Evolutionary conservation across 257 asterid species (phyloP), one percentile per base, ranked within the genome.

Genomic region (Craterostigma plantagineum): DNA sequence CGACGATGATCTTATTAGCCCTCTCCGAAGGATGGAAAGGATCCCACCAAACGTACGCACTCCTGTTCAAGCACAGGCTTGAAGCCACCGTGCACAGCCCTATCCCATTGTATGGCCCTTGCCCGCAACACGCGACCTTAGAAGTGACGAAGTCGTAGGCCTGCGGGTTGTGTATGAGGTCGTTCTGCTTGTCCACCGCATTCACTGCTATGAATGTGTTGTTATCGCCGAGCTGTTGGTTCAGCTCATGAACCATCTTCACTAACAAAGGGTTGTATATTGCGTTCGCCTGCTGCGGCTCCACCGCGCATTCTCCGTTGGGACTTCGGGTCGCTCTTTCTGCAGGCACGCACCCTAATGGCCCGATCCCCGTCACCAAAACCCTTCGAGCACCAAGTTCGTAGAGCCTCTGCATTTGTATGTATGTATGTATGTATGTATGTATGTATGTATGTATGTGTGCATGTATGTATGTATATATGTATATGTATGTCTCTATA

Each of bases 311-410:
- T 46, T 75, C 40, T 5, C 80, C 83, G 16, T 72, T 50, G 8
- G 38, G 42, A 55, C 87, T 65, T 50, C 82, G 50, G 9, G 43
- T 0, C 4, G 92, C 87, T 7, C 66, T 59, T 57, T 55, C 63
- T 2, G 73, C 62, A 1, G 92, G 92, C 42, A 67, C 87, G 49
- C 92, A 79, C 1, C 92, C 92, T 4, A 79, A 33, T 2, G 92
- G 87, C 7, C 87, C 92, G 3, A 73, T 67, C 36, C 87, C 87
- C 0, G 83, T 79, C 15, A 79, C 87, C 12, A 79, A 55, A 16
- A 79, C 77, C 43, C 92, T 56, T 14, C 87, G 50, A 3, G 72
- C 76, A 11, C 79, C 81, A 48, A 77, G 40, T 1, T 71, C 75
- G 34, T 68, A 58, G 7, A 74, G 60, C 23, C 60, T 62, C 85